Conservation (phyloP, 2,329 filamentous ascomycete genomes). For the Dothistroma pini region DNA sequence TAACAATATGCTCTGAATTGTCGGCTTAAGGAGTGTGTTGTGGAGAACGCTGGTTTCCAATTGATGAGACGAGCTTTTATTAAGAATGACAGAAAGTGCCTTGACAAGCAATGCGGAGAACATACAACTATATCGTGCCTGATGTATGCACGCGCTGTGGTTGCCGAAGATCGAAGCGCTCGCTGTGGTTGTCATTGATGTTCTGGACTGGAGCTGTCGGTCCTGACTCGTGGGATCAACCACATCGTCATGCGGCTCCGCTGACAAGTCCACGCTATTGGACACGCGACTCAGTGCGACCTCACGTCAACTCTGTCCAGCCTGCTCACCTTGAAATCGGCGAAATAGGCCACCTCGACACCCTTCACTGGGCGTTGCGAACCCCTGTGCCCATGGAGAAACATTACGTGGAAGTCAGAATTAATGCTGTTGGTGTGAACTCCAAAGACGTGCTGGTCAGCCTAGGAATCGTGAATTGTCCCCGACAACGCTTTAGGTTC, state of each 20-base stretch:
- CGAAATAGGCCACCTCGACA: no score
- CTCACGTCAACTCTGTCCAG: neutral
- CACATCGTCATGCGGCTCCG: neutral
- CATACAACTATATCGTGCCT: neutral
- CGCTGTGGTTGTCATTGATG: neutral
- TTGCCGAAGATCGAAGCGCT: conserved; percentile 2
- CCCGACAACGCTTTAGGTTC: no score
- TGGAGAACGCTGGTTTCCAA: no score
- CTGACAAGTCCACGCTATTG: neutral
- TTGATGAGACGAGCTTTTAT: neutral
- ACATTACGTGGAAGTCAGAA: no score
- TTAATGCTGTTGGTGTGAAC: no score
- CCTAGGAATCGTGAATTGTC: no score
- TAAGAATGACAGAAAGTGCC: neutral
- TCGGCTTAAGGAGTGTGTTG: neutral
- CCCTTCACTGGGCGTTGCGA: no score
- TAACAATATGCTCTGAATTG: neutral
- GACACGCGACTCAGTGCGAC: neutral
- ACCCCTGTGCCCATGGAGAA: no score
- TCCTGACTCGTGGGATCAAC: conserved; percentile 1
- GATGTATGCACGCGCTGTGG: neutral
- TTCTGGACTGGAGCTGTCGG: neutral
- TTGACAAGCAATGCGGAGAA: neutral
- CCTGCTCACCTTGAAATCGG: no score
- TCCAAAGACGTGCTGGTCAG: no score